phyloP scores from a whole-genome alignment of 2,329 filamentous ascomycete species.

The Diaporthe humulicola region DNA sequence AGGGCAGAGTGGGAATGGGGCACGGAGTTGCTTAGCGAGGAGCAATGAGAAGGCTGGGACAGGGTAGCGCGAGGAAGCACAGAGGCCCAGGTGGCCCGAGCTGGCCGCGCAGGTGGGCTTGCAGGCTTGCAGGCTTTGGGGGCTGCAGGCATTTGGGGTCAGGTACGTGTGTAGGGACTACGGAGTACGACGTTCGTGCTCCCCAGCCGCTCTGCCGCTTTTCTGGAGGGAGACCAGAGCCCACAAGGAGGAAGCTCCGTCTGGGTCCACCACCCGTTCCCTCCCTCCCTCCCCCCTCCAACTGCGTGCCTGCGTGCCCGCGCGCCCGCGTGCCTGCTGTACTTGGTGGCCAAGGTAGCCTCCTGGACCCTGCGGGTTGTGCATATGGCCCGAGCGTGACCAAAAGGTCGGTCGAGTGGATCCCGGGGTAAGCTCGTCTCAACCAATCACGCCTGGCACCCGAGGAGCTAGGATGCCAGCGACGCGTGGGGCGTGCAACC shows the following conservation, averaged over 20 bases:
- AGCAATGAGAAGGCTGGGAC: conserved; percentile 27
- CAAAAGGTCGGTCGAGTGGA: conserved; percentile 1
- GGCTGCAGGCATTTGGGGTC: conserved; percentile 11
- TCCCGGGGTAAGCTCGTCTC: conserved; percentile 11
- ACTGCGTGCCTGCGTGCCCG: not conserved
- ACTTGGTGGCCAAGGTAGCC: too few species aligned
- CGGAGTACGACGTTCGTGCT: not conserved
- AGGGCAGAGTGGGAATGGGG: conserved; percentile 18
- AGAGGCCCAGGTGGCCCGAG: conserved; percentile 28
- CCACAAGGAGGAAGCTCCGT: conserved; percentile 22
- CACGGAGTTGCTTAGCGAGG: conserved; percentile 8
- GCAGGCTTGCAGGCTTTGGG: conserved; percentile 7
- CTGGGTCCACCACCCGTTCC: not conserved
- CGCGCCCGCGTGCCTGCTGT: too few species aligned
- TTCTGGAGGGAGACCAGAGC: not conserved
- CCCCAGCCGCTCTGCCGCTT: conserved; percentile 18
- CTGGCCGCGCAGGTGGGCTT: conserved; percentile 2
- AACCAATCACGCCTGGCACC: not conserved
- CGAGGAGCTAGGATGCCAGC: conserved; percentile 16
- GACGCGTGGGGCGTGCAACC: conserved; percentile 7
- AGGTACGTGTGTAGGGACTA: not conserved
- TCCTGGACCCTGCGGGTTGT: conserved; percentile 16
- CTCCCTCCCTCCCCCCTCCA: not conserved
- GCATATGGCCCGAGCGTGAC: conserved; percentile 17
- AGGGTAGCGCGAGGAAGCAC: conserved; percentile 26